A percentile compares a stretch with the other conserved stretches of the same genome.
These are phyloP conservation scores for Fraxinus floribunda DNA, from an alignment of 305 asterid genomes.

Conservation along the genomic window DNA sequence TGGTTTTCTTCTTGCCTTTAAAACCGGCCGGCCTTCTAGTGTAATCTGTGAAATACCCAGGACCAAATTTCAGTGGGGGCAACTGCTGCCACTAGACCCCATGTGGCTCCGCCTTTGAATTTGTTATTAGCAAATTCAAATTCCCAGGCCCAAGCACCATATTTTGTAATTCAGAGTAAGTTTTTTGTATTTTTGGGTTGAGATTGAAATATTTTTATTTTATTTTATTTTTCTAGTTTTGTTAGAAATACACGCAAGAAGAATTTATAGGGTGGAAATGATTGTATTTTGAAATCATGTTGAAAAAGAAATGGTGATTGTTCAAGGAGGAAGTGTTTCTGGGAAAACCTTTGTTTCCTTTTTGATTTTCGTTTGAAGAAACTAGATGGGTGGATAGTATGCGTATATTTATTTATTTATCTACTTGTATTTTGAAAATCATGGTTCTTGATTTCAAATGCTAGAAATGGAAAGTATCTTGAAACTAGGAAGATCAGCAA, in stretches of 20 bases:
- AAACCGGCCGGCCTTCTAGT: background rate
- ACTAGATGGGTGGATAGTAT: background rate
- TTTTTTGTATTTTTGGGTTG: background rate
- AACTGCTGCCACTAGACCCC: background rate
- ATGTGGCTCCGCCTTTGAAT: background rate
- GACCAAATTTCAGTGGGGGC: background rate
- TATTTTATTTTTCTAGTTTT: background rate
- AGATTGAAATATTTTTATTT: background rate
- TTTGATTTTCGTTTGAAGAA: background rate
- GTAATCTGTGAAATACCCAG: background rate
- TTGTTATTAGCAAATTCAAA: background rate
- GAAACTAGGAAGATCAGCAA: background rate
- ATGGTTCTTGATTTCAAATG: background rate
- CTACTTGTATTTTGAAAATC: background rate
- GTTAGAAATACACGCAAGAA: background rate
- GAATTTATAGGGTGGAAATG: background rate
- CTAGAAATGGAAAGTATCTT: background rate
- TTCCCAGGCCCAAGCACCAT: background rate
- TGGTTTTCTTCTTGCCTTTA: background rate
- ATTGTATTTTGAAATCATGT: background rate
- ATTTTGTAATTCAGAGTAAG: background rate
- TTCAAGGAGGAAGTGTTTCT: background rate
- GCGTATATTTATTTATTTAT: background rate
- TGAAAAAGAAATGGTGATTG: background rate
- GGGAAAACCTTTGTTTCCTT: background rate